These are phyloP conservation scores for Rhizomucor miehei DNA, from an alignment of 371 early-diverging fungal species.

Conservation along the genomic window DNA sequence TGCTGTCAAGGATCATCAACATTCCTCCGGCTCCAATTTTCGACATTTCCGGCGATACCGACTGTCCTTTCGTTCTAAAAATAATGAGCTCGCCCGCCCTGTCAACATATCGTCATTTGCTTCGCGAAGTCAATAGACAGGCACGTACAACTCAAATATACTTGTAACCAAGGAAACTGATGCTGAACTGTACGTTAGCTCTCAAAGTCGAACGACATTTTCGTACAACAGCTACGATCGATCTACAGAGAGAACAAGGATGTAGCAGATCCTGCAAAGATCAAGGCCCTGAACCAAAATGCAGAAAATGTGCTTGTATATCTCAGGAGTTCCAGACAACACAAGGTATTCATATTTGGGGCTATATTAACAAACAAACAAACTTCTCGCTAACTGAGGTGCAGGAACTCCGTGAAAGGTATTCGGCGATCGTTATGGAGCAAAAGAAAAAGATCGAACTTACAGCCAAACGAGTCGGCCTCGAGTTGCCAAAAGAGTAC, in stretches of 20 bases:
- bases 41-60: too few relatives aligned
- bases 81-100: slow-evolving; percentile 4
- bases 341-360: slow-evolving; percentile 25
- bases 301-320: slow-evolving; percentile 43
- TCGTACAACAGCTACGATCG: slow-evolving; percentile 32
- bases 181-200: slow-evolving; percentile 17
- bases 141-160: slow-evolving; percentile 9
- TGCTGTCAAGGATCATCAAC: too few relatives aligned
- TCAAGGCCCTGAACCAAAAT: slow-evolving; percentile 29
- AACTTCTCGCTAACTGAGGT: too few relatives aligned
- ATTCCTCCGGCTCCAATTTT: too few relatives aligned
- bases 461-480: slow-evolving; percentile 47
- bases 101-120: slow-evolving; percentile 30
- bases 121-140: slow-evolving; percentile 42
- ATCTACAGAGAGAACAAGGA: slow-evolving; percentile 32
- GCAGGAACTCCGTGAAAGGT: slow-evolving; percentile 39
- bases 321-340: slow-evolving; percentile 38
- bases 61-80: too few relatives aligned
- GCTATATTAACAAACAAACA: too few relatives aligned
- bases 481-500: slow-evolving; percentile 40
- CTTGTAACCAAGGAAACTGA: neutral
- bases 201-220: slow-evolving; percentile 34
- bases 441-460: slow-evolving; percentile 47
- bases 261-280: slow-evolving; percentile 29
- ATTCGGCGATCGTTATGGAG: slow-evolving; percentile 42